Evolutionary conservation across 345 rosid species (phyloP).

Genomic region (Boechera divaricarpa): DNA sequence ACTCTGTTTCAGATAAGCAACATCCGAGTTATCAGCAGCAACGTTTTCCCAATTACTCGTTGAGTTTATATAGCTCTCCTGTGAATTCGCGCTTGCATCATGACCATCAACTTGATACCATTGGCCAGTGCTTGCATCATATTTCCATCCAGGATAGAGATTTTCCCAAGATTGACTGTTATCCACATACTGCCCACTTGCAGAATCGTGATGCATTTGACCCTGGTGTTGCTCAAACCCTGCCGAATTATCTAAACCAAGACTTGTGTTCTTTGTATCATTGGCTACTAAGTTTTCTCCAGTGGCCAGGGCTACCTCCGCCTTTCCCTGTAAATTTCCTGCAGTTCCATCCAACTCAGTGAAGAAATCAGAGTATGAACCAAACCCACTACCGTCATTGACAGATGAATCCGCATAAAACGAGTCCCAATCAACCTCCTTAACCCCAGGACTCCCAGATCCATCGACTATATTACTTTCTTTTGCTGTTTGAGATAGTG

Average conservation of each 20-base stretch:
- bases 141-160: slow-evolving; percentile 92
- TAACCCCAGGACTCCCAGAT: slow-evolving; percentile 57
- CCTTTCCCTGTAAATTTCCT: slow-evolving; percentile 50
- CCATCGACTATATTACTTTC: slow-evolving; percentile 44
- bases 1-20: slow-evolving; percentile 65
- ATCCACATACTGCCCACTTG: slow-evolving; percentile 57
- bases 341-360: slow-evolving; percentile 54
- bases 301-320: slow-evolving; percentile 40
- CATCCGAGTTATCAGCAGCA: slow-evolving; percentile 56
- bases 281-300: slow-evolving; percentile 34
- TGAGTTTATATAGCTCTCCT: slow-evolving; percentile 46
- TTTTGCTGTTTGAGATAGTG: slow-evolving; percentile 30
- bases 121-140: slow-evolving; percentile 70
- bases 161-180: slow-evolving; percentile 75
- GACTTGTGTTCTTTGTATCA: slow-evolving; percentile 38
- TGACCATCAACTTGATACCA: slow-evolving; percentile 79
- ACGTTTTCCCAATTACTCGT: slow-evolving; percentile 54
- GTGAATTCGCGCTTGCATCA: slow-evolving; percentile 43
- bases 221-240: slow-evolving; percentile 35
- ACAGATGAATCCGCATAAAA: slow-evolving; percentile 65
- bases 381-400: slow-evolving; percentile 61
- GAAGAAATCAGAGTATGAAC: slow-evolving; percentile 82
- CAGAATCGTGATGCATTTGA: slow-evolving; percentile 40
- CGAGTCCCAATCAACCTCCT: slow-evolving; percentile 90
- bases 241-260: slow-evolving; percentile 48